phyloP scores from a whole-genome alignment of 2,329 filamentous ascomycete genomes.

The Cercospora sp. region DNA sequence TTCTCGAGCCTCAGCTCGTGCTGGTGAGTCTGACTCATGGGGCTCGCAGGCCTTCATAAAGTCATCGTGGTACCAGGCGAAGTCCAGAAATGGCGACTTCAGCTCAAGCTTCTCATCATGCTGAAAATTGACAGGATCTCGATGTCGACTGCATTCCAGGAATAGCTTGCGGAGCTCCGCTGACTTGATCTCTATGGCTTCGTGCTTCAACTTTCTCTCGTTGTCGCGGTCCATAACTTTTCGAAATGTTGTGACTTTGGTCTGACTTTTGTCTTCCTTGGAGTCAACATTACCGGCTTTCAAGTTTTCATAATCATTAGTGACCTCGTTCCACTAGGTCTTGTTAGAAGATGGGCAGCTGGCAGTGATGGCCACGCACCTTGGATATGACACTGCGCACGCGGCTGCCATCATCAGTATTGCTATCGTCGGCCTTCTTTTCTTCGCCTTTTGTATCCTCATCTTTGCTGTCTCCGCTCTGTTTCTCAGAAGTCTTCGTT shows the following conservation, averaged over 20 bases:
- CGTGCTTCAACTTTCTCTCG: conserved; percentile 2
- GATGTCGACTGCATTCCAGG: not conserved
- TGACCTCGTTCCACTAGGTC: conserved; percentile 11
- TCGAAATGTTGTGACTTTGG: conserved; percentile 8
- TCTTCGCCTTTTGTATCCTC: not conserved
- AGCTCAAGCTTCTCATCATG: not conserved
- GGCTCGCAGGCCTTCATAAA: conserved; percentile 9
- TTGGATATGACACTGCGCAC: not conserved
- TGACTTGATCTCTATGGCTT: conserved; percentile 13
- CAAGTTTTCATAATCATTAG: not conserved
- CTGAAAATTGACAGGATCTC: not conserved
- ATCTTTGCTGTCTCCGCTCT: not conserved
- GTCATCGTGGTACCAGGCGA: conserved; percentile 7
- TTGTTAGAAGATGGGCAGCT: not conserved
- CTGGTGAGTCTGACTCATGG: not conserved
- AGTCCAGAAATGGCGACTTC: not conserved
- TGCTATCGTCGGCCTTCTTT: not conserved
- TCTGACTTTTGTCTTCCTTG: not conserved
- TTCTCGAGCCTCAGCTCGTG: not conserved
- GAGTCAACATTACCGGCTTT: not conserved
- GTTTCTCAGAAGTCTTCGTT: not conserved
- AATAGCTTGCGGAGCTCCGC: conserved; percentile 2
- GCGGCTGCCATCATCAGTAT: not conserved
- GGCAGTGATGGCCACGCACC: not conserved
- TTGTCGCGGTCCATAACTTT: conserved; percentile 15